Base-by-base conservation (phyloP, 116 monocot species). In the Posidonia oceanica region DNA sequence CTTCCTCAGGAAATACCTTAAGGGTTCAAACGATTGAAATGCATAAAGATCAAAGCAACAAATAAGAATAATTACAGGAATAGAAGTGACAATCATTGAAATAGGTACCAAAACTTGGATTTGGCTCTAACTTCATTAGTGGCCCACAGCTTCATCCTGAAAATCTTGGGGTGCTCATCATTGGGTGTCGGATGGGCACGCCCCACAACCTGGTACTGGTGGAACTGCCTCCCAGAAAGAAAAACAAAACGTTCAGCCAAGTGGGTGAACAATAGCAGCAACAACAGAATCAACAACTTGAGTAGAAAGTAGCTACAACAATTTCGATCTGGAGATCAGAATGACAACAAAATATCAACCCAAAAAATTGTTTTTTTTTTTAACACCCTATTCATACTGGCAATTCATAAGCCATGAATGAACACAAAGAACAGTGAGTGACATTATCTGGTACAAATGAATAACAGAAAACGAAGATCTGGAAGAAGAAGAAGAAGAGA, bases 191-290 rank as follows among this genome's bases (percentile, higher is more conserved):
- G 77, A 11, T 71, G 71, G 5, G 71, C 91, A 52, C 95, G 71
- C 0, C 95, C 95, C 52, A 91, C 95, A 53, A 95, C 95, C 77
- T 91, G 95, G 70, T 91, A 95, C 80, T 95, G 95, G 75, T 91
- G 95, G 67, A 95, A 91, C 95, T 94, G 80, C 77, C 36, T 5
- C 8, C n/a, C 48, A 48, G 48, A 7, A 7, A 10, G 48, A 48
- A 7, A 48, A 10, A 10, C 48, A 48, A 48, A 48, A 7, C 48
- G 7, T 12, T 48, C 48, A 48, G 48, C 48, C 5, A 48, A 48
- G 48, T 10, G 48, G 6, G 7, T 48, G 7, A 10, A 1, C 48
- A 48, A 48, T 48, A 48, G 7, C 7, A 48, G 8, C 5, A 48
- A 48, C 48, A 48, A 48, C 3, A 48, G 0, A 48, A 48, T 29